These are phyloP conservation scores for Irpex rosettiformis DNA, from an alignment of 1,284 basidiomycete species.

Conservation along the genomic window DNA sequence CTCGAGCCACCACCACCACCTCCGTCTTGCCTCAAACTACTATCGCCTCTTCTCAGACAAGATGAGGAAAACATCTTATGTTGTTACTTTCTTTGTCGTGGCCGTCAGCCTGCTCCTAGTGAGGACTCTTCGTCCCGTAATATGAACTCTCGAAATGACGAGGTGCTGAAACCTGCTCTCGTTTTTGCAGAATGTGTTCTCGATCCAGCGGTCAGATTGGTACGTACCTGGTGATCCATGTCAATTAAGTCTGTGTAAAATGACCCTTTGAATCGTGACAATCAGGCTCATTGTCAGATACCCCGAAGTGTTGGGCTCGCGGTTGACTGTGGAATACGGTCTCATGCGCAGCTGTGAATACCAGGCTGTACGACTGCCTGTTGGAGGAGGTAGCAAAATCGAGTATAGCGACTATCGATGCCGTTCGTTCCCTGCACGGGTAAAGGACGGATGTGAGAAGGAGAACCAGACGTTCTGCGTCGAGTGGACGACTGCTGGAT, in stretches of 20 bases:
- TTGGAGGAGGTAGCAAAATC: conserved; percentile 39
- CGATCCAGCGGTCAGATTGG: conserved; percentile 62
- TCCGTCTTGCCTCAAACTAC: not conserved
- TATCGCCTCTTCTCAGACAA: not conserved
- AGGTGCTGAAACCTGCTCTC: conserved; percentile 8
- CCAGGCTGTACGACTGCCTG: conserved; percentile 45
- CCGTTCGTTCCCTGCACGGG: conserved; percentile 60
- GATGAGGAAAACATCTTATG: conserved; percentile 67
- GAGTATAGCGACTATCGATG: conserved; percentile 58
- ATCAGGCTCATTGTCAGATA: conserved; percentile 57
- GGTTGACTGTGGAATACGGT: conserved; percentile 54
- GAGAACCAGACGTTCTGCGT: conserved; percentile 61
- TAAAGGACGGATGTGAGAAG: conserved; percentile 57
- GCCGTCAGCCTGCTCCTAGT: conserved; percentile 50
- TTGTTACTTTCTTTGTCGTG: conserved; percentile 54
- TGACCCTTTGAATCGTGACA: too few species aligned
- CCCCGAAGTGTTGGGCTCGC: conserved; percentile 44
- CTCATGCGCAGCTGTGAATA: conserved; percentile 56
- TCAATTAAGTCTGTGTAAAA: too few species aligned
- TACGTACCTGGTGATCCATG: too few species aligned
- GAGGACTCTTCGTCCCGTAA: conserved; percentile 24
- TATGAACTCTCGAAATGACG: not conserved
- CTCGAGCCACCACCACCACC: not conserved
- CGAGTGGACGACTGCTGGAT: conserved; percentile 67
- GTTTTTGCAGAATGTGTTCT: conserved; percentile 51